A percentile compares a stretch with the other conserved stretches of the same genome.
Evolutionary conservation across 768 basidiomycete genomes (phyloP).

Genomic region (Naganishia friedmannii): DNA sequence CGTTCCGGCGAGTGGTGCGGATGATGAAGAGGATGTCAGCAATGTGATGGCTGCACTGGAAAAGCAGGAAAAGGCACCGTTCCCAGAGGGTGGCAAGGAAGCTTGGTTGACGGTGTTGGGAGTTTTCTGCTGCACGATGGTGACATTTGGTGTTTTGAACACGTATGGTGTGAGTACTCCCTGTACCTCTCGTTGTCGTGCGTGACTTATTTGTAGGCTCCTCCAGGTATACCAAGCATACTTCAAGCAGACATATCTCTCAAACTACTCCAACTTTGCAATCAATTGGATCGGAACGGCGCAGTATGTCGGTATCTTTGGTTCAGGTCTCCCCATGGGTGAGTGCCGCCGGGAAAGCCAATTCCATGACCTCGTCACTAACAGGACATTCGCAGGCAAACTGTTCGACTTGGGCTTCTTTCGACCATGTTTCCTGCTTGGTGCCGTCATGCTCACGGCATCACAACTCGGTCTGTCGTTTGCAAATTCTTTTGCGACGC

Average conservation of each 20-base stretch:
- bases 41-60: constrained; percentile 20
- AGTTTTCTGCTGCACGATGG: constrained; percentile 28
- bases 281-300: constrained; percentile 52
- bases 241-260: constrained; percentile 34
- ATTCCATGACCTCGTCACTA: not conserved
- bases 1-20: no score
- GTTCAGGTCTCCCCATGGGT: constrained; percentile 33
- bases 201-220: not conserved
- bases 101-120: constrained; percentile 36
- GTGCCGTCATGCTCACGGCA: constrained; percentile 38
- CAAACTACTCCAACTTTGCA: constrained; percentile 42
- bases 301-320: constrained; percentile 51
- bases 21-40: constrained; percentile 10
- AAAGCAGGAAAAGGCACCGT: constrained; percentile 20
- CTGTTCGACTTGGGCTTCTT: constrained; percentile 53
- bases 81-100: constrained; percentile 34
- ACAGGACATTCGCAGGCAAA: constrained; percentile 41
- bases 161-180: constrained; percentile 44
- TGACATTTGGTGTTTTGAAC: constrained; percentile 47
- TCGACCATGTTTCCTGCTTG: constrained; percentile 31
- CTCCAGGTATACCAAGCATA: constrained; percentile 50
- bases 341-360: not conserved
- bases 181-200: not conserved
- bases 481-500: constrained; percentile 37
- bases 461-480: constrained; percentile 43